Evolutionary conservation across 192 early-diverging fungal species (phyloP), one percentile per base, ranked within the genome.

Genomic region (Phlyctochytrium bullatum): DNA sequence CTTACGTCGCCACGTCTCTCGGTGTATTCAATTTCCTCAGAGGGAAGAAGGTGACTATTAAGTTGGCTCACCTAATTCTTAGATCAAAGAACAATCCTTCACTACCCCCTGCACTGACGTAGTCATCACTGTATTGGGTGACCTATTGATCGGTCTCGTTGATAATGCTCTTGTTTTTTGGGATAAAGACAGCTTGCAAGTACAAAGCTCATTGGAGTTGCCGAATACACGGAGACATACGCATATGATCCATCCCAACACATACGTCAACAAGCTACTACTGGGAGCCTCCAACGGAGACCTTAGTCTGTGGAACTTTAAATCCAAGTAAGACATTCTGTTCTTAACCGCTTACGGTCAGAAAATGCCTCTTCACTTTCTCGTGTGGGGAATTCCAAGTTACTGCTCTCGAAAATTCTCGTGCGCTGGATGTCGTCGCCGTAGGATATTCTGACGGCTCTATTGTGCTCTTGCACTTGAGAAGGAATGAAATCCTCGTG

Each of bases 211-310:
- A n/a, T n/a, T n/a, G n/a, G n/a, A n/a, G n/a, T n/a, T n/a, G n/a
- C n/a, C n/a, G n/a, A n/a, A n/a, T n/a, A n/a, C n/a, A 24, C 65
- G 80, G 0, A 95, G 96, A 73, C 81, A 82, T 29, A 89, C 94
- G 3, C 64, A 82, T 0, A 67, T 96, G 12, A 77, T 98, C 47
- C 97, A 99, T 65, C 97, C 97, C 27, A 91, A 87, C 80, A 97
- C 97, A 1, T 99, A 98, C 81, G 74, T 99, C 33, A 98, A 99
- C 84, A 99, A 99, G 76, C 80, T 99, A 4, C 78, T 98, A 2
- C 73, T 98, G 17, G 92, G 84, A 28, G 92, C 91, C 68, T 83
- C 80, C 16, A 86, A 98, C 71, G 96, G 94, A 33, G 73, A 79
- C 0, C 82, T 99, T 87, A 91, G 95, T 78, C 81, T 99, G 63